Conservation (phyloP, 176 grass and related monocot species). For the Carex cristatella region DNA sequence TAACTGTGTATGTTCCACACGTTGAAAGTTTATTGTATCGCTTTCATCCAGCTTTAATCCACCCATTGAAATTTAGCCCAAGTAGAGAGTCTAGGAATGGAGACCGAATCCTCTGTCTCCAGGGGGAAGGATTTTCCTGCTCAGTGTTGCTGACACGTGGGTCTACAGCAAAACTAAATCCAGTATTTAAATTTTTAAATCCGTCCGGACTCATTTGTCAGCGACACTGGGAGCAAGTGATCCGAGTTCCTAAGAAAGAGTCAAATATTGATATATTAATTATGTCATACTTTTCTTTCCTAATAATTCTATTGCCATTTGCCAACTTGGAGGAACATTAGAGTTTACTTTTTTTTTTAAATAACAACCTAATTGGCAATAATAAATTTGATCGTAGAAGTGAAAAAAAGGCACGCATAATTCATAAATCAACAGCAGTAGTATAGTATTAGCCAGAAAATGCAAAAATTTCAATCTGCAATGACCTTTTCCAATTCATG, state of each 20-base stretch:
- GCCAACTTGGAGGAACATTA: neutral
- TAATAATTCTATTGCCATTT: neutral
- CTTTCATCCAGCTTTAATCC: slow-evolving; percentile 5
- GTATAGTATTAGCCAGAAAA: neutral
- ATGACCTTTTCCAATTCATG: neutral
- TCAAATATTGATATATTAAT: neutral
- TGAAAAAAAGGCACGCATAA: neutral
- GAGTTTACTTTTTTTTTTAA: neutral
- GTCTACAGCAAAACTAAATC: too few species aligned
- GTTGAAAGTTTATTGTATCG: neutral
- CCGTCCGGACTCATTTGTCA: too few species aligned
- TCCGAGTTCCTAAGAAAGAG: neutral
- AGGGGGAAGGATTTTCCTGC: too few species aligned
- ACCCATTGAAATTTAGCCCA: neutral
- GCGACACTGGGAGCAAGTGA: too few species aligned
- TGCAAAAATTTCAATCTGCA: neutral
- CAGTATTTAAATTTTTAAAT: too few species aligned
- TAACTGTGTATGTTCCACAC: neutral
- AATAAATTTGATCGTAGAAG: neutral
- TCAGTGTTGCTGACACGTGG: too few species aligned
- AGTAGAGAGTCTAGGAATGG: neutral
- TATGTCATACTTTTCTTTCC: neutral
- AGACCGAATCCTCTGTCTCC: too few species aligned
- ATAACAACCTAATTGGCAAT: neutral
- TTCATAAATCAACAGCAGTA: neutral